phyloP scores from a whole-genome alignment of 306 rosid species.

The Quercus cerris region DNA sequence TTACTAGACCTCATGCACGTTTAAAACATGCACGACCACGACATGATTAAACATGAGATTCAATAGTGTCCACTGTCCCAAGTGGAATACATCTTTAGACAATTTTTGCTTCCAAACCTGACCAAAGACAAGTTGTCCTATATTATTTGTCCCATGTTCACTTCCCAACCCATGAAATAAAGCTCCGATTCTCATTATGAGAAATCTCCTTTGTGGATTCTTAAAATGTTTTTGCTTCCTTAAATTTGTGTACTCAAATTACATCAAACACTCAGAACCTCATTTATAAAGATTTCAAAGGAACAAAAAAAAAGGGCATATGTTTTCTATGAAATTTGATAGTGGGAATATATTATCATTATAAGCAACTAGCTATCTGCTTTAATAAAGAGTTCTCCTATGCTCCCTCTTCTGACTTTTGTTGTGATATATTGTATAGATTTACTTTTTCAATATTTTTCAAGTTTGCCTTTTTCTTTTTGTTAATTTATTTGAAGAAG shows the following conservation, averaged over 20 bases:
- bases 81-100: slow-evolving; percentile 12
- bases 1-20: neutral
- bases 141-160: neutral
- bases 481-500: too few species aligned
- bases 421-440: too few species aligned
- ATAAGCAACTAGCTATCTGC: too few species aligned
- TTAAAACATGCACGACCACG: slow-evolving; percentile 27
- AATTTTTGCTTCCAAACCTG: neutral
- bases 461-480: too few species aligned
- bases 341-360: too few species aligned
- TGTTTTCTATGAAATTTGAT: neutral
- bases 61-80: slow-evolving; percentile 4
- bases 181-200: neutral
- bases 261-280: neutral
- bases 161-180: neutral
- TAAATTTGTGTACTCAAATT: neutral
- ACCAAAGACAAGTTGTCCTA: neutral
- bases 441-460: too few species aligned
- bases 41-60: neutral
- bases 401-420: too few species aligned
- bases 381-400: too few species aligned
- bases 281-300: neutral
- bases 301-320: neutral
- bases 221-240: neutral
- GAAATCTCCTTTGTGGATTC: neutral